A percentile compares a stretch with the other conserved stretches of the same genome.
Conservation (phyloP, 495 filamentous ascomycete species). For the Jackrogersella multiformis region DNA sequence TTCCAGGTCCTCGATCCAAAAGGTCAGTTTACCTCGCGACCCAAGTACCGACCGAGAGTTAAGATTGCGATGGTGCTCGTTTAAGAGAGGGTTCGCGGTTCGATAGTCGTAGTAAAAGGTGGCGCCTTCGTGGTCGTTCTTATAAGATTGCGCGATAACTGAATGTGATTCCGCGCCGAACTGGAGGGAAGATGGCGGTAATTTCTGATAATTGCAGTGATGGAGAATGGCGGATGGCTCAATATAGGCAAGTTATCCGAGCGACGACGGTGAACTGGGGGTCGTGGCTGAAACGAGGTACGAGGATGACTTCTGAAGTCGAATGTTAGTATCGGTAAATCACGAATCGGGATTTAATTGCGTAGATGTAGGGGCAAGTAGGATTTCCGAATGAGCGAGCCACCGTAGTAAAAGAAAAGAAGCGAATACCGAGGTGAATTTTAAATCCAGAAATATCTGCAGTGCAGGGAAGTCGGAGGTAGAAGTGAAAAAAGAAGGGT, state of each 20-base stretch:
- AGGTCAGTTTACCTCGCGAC: not conserved
- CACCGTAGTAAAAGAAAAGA: not conserved
- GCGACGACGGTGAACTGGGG: conserved; percentile 2
- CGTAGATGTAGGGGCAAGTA: not conserved
- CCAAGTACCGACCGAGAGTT: not conserved
- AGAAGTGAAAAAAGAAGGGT: conserved; percentile 8
- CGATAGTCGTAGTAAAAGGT: not conserved
- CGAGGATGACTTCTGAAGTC: conserved; percentile 15
- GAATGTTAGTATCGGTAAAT: conserved; percentile 27
- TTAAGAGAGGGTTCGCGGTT: not conserved
- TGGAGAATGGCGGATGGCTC: not conserved
- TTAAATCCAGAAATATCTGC: not conserved
- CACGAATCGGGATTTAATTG: conserved; percentile 18
- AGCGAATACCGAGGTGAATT: not conserved
- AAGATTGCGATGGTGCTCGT: not conserved
- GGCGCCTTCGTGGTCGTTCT: not conserved
- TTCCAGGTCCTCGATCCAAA: not conserved
- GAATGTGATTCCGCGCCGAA: conserved; percentile 5
- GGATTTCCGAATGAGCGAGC: not conserved
- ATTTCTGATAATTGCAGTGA: not conserved
- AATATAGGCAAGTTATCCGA: conserved; percentile 6
- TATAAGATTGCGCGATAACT: conserved; percentile 1
- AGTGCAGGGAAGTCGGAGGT: not conserved
- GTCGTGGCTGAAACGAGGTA: conserved; percentile 15
- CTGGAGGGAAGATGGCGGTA: conserved; percentile 1